A percentile compares a stretch with the other conserved stretches of the same genome.
These are phyloP conservation scores for Astragalus glycyphyllos DNA, from an alignment of 306 rosid genomes.

Conservation along the genomic window DNA sequence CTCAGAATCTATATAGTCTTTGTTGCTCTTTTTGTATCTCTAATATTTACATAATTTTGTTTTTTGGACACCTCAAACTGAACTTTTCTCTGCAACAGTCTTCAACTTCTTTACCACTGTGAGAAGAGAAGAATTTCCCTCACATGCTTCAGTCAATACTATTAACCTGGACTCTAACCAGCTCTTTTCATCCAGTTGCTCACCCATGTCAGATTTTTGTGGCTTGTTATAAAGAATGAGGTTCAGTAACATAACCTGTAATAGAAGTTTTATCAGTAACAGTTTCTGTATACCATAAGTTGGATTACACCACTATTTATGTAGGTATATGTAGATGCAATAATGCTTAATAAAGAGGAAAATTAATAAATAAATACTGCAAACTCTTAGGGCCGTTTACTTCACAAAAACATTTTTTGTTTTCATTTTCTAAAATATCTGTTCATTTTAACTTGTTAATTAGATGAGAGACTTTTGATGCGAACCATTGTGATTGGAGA, in stretches of 20 bases:
- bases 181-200: constrained; percentile 43
- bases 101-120: constrained; percentile 60
- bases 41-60: constrained; percentile 25
- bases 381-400: too few species aligned
- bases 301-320: constrained; percentile 16
- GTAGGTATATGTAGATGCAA: constrained; percentile 2
- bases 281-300: background rate
- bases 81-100: constrained; percentile 44
- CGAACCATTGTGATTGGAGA: too few species aligned
- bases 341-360: background rate
- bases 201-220: constrained; percentile 27
- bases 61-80: constrained; percentile 31
- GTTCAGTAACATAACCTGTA: constrained; percentile 74
- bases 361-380: too few species aligned
- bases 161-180: constrained; percentile 60
- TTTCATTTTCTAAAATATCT: too few species aligned
- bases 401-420: too few species aligned
- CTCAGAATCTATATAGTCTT: constrained; percentile 10
- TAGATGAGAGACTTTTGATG: too few species aligned
- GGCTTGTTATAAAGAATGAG: constrained; percentile 60
- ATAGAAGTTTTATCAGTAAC: constrained; percentile 39
- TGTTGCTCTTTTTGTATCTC: background rate
- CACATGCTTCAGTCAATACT: constrained; percentile 73
- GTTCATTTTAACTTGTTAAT: too few species aligned
- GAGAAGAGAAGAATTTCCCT: constrained; percentile 76